Conservation (phyloP, 306 rosid species). For the Pyrus communis region DNA sequence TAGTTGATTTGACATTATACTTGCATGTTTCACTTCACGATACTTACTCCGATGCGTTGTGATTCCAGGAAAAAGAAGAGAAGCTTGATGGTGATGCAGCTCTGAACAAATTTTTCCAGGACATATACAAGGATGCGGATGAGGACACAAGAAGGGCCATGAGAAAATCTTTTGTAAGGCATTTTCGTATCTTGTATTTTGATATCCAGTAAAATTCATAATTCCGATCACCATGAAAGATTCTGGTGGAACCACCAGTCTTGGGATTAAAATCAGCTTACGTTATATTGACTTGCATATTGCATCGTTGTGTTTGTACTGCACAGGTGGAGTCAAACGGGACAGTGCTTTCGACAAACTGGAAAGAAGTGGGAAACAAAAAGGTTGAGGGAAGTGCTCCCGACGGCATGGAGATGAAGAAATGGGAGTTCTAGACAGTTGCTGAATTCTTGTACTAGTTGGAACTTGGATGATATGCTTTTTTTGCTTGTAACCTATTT, state of each 20-base stretch:
- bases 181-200: background rate
- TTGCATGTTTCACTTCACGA: background rate
- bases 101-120: constrained; percentile 81
- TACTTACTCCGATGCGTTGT: constrained; percentile 1
- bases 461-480: background rate
- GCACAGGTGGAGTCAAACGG: constrained; percentile 83
- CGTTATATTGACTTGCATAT: background rate
- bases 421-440: constrained; percentile 62
- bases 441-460: background rate
- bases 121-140: constrained; percentile 81
- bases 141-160: constrained; percentile 92
- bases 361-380: constrained; percentile 94
- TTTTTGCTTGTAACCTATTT: background rate
- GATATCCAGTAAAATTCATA: background rate
- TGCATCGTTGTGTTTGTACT: background rate
- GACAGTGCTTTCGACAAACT: constrained; percentile 86
- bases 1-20: background rate
- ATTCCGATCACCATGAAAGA: background rate
- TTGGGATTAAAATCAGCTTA: background rate
- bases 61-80: constrained; percentile 79
- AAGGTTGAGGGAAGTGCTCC: constrained; percentile 97
- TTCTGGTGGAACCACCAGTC: background rate
- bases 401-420: constrained; percentile 94
- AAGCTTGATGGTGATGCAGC: constrained; percentile 97
- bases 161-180: constrained; percentile 86